phyloP scores from a whole-genome alignment of 192 early-diverging fungal genomes.

The Coemansia sp. region DNA sequence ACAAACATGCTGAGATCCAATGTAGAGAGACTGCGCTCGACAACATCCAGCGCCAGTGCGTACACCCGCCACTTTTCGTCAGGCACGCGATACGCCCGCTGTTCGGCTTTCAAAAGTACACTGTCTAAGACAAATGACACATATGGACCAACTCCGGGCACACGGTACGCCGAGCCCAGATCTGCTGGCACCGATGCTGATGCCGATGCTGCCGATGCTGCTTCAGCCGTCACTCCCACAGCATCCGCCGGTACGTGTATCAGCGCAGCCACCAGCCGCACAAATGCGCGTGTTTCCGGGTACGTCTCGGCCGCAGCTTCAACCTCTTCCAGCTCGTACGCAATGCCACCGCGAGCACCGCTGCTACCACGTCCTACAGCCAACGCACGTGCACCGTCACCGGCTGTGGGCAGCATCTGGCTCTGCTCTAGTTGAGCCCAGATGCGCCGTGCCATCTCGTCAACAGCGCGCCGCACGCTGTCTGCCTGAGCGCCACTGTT shows the following conservation, averaged over 20 bases:
- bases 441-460: conserved; percentile 67
- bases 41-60: conserved; percentile 59
- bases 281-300: conserved; percentile 83
- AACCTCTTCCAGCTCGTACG: conserved; percentile 80
- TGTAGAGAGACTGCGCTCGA: conserved; percentile 76
- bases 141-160: conserved; percentile 78
- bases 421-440: conserved; percentile 81
- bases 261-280: conserved; percentile 69
- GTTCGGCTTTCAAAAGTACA: conserved; percentile 77
- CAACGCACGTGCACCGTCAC: conserved; percentile 20
- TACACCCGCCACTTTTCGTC: conserved; percentile 78
- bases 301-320: conserved; percentile 77
- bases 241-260: conserved; percentile 56
- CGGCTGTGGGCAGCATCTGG: conserved; percentile 59
- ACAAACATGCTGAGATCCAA: conserved; percentile 66
- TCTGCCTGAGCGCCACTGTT: conserved; percentile 32
- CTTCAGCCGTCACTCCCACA: background rate
- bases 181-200: conserved; percentile 59
- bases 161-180: conserved; percentile 66
- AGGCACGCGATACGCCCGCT: conserved; percentile 62
- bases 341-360: conserved; percentile 55
- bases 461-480: conserved; percentile 21
- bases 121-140: conserved; percentile 81
- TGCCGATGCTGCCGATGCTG: conserved; percentile 20
- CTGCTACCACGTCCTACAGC: conserved; percentile 29